Evolutionary conservation across 2,329 filamentous ascomycete species (phyloP), one percentile per base, ranked within the genome.

Genomic region (Pestalotiopsis sp.): DNA sequence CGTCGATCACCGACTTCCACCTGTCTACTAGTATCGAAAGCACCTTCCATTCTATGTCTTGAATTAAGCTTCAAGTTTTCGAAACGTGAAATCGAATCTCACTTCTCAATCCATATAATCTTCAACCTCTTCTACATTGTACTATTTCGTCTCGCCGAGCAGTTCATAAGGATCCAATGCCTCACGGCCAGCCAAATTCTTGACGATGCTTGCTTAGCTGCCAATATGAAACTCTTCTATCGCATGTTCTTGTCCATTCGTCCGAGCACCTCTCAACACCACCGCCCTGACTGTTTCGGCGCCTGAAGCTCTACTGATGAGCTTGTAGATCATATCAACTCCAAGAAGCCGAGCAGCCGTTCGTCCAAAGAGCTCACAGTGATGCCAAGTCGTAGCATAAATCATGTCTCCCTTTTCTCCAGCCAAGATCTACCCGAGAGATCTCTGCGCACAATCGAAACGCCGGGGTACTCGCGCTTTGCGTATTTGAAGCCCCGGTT

Each of bases 381-480:
- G 59, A 3, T 62, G 59, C 59, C 27, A 62, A 62, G 59, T 41
- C 9, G 14, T 5, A 12, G 31, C 59, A 62, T 62, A 13, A 39
- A 62, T 17, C 5, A 2, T 9, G 20, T 7, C 6, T 52, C 20
- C 27, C 27, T 25, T 61, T 9, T 41, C 31, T 23, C 23, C 27
- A 9, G 39, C 61, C 23, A 20, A 64, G 61, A 25, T 49, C 39
- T 64, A 9, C 61, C 45, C 45, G 45, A 25, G 25, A 14, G 39
- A 52, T 49, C 41, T 62, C 61, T 39, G 61, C 36, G 61, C 61
- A 49, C 38, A n/a, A 64, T 64, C 61, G 17, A 64, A 64, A 64
- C 61, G 13, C 38, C 11, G n/a, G 61, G 61, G 12, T n/a, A 17
- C 39, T 52, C 17, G 13, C 17, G 61, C 41, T 14, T 36, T 49